These are phyloP conservation scores for Trichoderma sp. DNA, from an alignment of 2,329 filamentous ascomycete genomes.

Conservation along the genomic window DNA sequence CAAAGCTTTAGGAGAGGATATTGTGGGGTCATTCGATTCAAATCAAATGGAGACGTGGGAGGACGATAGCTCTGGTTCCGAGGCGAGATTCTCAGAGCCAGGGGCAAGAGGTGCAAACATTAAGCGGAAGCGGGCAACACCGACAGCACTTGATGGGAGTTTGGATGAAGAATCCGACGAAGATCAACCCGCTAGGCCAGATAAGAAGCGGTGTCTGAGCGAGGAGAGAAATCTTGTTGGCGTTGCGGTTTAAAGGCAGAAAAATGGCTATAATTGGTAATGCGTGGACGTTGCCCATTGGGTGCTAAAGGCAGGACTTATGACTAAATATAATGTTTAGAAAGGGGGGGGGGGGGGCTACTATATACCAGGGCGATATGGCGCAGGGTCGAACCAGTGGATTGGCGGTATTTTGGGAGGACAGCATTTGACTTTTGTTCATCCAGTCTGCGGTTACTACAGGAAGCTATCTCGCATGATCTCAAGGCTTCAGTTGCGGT, in stretches of 20 bases:
- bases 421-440: neutral
- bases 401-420: neutral
- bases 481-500: neutral
- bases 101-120: slow-evolving; percentile 15
- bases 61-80: slow-evolving; percentile 29
- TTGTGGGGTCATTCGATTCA: slow-evolving; percentile 48
- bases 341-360: slow-evolving; percentile 4
- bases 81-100: slow-evolving; percentile 33
- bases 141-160: slow-evolving; percentile 44
- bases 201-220: slow-evolving; percentile 40
- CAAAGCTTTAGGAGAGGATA: slow-evolving; percentile 52
- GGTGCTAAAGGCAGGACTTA: neutral
- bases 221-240: slow-evolving; percentile 35
- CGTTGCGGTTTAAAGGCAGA: slow-evolving; percentile 34
- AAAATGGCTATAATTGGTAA: neutral
- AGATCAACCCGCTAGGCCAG: slow-evolving; percentile 33
- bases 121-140: slow-evolving; percentile 41
- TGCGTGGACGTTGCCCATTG: neutral
- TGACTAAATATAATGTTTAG: slow-evolving; percentile 9
- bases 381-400: neutral
- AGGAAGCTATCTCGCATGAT: neutral
- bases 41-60: slow-evolving; percentile 51
- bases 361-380: slow-evolving; percentile 1
- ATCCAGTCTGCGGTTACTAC: neutral
- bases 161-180: slow-evolving; percentile 44